Evolutionary conservation across 495 filamentous ascomycete species (phyloP).

Genomic region (Lichenothelia convexa): DNA sequence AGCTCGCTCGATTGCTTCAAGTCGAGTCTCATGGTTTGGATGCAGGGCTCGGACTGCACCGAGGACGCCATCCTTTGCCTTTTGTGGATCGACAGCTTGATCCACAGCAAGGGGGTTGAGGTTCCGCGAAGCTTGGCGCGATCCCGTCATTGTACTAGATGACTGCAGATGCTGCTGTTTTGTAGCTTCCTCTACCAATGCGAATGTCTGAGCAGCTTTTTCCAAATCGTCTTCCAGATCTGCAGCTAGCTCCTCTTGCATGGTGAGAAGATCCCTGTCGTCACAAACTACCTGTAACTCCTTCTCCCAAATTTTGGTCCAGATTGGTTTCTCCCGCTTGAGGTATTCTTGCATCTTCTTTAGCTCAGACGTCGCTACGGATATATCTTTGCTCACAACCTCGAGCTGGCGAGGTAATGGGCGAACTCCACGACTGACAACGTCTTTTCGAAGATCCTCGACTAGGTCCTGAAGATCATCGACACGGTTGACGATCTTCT

Average conservation of each 20-base stretch:
- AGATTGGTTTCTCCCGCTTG: slow-evolving; percentile 77
- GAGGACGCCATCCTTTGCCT: slow-evolving; percentile 77
- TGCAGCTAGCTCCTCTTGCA: slow-evolving; percentile 82
- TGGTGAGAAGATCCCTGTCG: slow-evolving; percentile 78
- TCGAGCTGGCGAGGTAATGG: slow-evolving; percentile 86
- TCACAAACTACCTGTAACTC: slow-evolving; percentile 87
- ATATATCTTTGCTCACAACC: slow-evolving; percentile 69
- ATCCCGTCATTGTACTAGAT: background rate
- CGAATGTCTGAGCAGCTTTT: slow-evolving; percentile 81
- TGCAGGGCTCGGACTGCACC: slow-evolving; percentile 88
- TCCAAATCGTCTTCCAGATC: slow-evolving; percentile 91
- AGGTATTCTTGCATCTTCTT: slow-evolving; percentile 92
- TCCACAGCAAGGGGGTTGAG: slow-evolving; percentile 44
- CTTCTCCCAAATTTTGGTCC: slow-evolving; percentile 97
- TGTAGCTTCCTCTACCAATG: slow-evolving; percentile 86
- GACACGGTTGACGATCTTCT: slow-evolving; percentile 72
- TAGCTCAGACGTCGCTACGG: slow-evolving; percentile 60
- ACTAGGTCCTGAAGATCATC: slow-evolving; percentile 93
- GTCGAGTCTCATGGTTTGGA: slow-evolving; percentile 79
- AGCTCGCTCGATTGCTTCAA: slow-evolving; percentile 90
- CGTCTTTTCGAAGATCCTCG: slow-evolving; percentile 93
- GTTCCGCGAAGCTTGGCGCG: slow-evolving; percentile 4
- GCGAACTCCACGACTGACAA: slow-evolving; percentile 80
- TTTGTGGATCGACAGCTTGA: slow-evolving; percentile 46
- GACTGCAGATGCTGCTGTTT: slow-evolving; percentile 76